Base-by-base conservation (phyloP, 1,284 basidiomycete genomes). In the Sanguinoderma infundibulare region DNA sequence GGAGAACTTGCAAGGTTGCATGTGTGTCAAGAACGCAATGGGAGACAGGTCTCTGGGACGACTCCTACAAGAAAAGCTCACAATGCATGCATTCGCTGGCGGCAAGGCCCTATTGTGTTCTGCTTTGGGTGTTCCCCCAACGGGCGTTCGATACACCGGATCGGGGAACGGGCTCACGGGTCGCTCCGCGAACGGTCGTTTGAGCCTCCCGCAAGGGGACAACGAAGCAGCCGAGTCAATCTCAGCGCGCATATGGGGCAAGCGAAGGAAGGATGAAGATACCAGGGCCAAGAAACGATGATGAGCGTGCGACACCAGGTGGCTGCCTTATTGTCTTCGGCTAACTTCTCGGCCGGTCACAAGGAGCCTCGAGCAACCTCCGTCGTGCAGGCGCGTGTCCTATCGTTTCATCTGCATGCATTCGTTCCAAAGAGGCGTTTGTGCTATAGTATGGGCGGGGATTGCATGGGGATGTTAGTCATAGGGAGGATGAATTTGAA, bases 261-360 rank as follows among this genome's bases (percentile, higher is more conserved):
- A 44, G 47, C 51, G 35, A 30, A 28, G 50, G 26, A 44, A 34
- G 22, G 39, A 28, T 38, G 35, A 3, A 30, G 54, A 36, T 22
- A 32, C 24, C 35, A 44, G 35, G 34, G 26, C 30, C 22, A 14
- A 20, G n/a, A 28, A 32, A 40, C 42, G 40, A 59, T 51, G 36
- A 38, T 44, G 51, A 24, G 40, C 51, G 60, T 57, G 60, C 39
- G 60, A 61, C 35, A 17, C 24, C 36, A 39, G 36, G 35, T 15
- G 55, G 50, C 55, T 46, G 20, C 42, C 55, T 65, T 67, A 65
- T 67, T 67, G 66, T 67, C 57, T 61, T 59, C 54, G 55, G 57
- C 62, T 58, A 60, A 59, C 55, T 38, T 47, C 53, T 22, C 35
- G 38, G 50, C 38, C 53, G 53, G 60, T 59, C 58, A 55, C 58